These are phyloP conservation scores for Phytophthora melonis DNA, from an alignment of 352 stramenopile genomes.

Conservation along the genomic window DNA sequence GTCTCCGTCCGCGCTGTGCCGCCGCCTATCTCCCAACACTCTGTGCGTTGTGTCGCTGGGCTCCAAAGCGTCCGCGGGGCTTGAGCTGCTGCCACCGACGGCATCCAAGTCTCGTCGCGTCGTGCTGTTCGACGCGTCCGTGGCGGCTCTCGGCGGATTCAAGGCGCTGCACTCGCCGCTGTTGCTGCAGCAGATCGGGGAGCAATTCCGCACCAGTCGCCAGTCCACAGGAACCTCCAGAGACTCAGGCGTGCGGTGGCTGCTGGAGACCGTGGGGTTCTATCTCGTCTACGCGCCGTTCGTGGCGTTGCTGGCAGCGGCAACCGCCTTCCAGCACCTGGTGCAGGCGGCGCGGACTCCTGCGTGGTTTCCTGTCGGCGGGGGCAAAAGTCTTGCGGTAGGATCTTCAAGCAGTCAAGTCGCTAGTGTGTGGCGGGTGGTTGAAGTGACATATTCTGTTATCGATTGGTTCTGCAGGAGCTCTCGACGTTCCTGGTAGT, in stretches of 20 bases:
- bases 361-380: slow-evolving; percentile 30
- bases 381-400: slow-evolving; percentile 52
- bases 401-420: background rate
- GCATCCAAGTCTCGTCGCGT: slow-evolving; percentile 17
- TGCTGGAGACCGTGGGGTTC: background rate
- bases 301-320: slow-evolving; percentile 16
- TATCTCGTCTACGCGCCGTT: background rate
- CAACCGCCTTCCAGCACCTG: slow-evolving; percentile 13
- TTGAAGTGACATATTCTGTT: background rate
- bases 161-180: slow-evolving; percentile 30
- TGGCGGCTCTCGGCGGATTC: slow-evolving; percentile 33
- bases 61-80: background rate
- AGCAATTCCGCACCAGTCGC: background rate
- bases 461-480: slow-evolving; percentile 33
- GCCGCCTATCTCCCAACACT: background rate
- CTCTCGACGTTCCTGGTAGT: slow-evolving; percentile 53
- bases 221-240: background rate
- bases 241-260: background rate
- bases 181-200: background rate
- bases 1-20: background rate
- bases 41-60: background rate
- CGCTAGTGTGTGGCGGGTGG: background rate
- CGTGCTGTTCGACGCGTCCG: slow-evolving; percentile 40
- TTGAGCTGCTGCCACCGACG: slow-evolving; percentile 12
- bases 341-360: slow-evolving; percentile 28